Evolutionary conservation across 2,329 filamentous ascomycete genomes (phyloP), one percentile per base, ranked within the genome.

Genomic region (Xylariaceae sp.): DNA sequence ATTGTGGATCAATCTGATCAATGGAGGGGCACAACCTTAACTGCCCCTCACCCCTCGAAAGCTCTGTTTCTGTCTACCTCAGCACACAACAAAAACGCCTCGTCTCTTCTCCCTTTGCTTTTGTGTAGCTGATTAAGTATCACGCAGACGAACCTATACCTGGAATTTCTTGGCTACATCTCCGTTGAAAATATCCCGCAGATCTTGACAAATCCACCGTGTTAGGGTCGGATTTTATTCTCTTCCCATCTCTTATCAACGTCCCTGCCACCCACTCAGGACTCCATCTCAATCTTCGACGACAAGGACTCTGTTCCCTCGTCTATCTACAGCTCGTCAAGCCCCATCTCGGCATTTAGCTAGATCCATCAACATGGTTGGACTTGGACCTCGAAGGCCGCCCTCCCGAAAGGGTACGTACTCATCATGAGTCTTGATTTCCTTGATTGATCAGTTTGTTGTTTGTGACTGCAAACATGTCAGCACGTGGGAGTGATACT

Each of bases 371-470:
- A 34, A 34, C 8, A 73, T 73, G 70, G 70, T 73, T 51, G 69
- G 69, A 52, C 64, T 73, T 46, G 70, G 70, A 63, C 69, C 70
- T 55, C 67, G 69, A 59, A 68, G 64, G 58, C 69, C 68, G 52
- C 70, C 69, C 53, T 68, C 67, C 53, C 65, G 70, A 54, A 87
- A 85, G 77, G 86, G 86, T 86, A 77, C 64, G 79, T 76, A 55
- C 43, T n/a, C n/a, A n/a, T n/a, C n/a, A 32, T 11, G 22, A 26
- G 6, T 6, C 6, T 11, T 26, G 22, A 26, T 26, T 6, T 26
- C 22, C 11, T 26, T 26, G 22, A 6, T 26, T 26, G 6, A 11
- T 6, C 22, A 11, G 22, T 26, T 26, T 11, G 11, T 26, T 26
- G 6, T 26, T 26, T 6, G 11, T 26, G 22, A n/a, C 11, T 26